Conservation (phyloP, 768 basidiomycete species). For the Rhizopogon rudus region DNA sequence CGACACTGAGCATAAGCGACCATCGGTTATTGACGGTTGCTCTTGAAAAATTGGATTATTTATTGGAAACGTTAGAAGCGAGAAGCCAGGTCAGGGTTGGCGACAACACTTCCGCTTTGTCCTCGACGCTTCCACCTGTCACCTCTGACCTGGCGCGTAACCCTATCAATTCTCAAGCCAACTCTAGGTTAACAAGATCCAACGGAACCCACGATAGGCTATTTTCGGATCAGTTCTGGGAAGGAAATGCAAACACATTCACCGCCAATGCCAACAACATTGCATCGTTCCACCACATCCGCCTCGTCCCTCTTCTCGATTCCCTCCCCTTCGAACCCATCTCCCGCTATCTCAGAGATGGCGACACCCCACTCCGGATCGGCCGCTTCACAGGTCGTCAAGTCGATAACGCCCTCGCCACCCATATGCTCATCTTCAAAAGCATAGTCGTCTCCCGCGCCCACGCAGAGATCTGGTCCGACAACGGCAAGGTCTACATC, state of each 20-base stretch:
- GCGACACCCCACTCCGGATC: too few relatives aligned
- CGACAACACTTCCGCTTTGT: background rate
- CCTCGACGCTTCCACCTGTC: background rate
- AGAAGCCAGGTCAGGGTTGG: conserved; percentile 39
- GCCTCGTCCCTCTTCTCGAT: too few relatives aligned
- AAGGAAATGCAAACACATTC: conserved; percentile 37
- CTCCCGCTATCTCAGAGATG: too few relatives aligned
- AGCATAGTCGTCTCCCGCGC: conserved; percentile 91
- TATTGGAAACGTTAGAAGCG: conserved; percentile 64
- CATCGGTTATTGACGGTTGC: conserved; percentile 77
- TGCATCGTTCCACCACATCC: too few relatives aligned
- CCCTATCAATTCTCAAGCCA: background rate
- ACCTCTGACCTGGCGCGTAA: background rate
- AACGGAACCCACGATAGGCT: conserved; percentile 1
- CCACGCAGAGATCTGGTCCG: conserved; percentile 93
- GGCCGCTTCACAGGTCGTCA: too few relatives aligned
- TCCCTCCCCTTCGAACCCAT: too few relatives aligned
- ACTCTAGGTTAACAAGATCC: background rate
- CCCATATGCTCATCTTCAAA: conserved; percentile 90
- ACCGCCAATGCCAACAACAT: too few relatives aligned
- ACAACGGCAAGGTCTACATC: conserved; percentile 72
- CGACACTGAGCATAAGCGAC: conserved; percentile 81
- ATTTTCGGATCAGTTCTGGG: conserved; percentile 18
- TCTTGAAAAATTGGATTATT: conserved; percentile 69
- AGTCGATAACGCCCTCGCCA: conserved; percentile 32